Conservation (phyloP, 2,329 filamentous ascomycete genomes). For the Cadophora gregata region DNA sequence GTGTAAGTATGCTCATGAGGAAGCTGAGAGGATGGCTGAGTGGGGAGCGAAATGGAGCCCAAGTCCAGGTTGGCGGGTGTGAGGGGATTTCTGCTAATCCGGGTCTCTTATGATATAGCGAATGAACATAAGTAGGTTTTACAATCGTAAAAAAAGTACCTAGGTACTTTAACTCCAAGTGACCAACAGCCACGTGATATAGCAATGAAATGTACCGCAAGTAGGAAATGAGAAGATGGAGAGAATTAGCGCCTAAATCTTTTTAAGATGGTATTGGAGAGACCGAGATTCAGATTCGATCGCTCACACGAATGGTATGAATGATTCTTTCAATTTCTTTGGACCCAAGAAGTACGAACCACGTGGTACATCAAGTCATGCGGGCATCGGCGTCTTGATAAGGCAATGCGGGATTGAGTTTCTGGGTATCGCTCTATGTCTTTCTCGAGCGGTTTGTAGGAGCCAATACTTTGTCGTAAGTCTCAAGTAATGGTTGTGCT, state of each 20-base stretch:
- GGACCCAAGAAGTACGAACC: not conserved
- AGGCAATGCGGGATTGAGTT: not conserved
- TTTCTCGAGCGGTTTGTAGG: not conserved
- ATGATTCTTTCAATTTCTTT: no score
- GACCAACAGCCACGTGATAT: not conserved
- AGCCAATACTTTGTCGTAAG: not conserved
- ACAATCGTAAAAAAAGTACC: no score
- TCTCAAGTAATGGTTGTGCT: not conserved
- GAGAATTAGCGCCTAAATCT: not conserved
- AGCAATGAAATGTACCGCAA: not conserved
- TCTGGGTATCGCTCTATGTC: not conserved
- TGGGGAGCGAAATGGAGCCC: not conserved
- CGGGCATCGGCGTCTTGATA: not conserved
- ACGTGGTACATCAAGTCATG: constrained; percentile 5
- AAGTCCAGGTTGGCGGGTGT: not conserved
- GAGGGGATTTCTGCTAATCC: not conserved
- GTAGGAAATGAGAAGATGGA: not conserved
- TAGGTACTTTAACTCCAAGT: no score
- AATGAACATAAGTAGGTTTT: not conserved
- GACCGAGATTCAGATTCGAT: not conserved
- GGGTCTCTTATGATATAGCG: not conserved
- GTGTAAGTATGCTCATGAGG: constrained; percentile 33
- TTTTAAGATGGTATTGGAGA: no score
- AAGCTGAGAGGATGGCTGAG: constrained; percentile 8
- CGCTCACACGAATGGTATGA: not conserved